Base-by-base conservation (phyloP, 2,329 filamentous ascomycete genomes). In the Ophiostoma perfectum region DNA sequence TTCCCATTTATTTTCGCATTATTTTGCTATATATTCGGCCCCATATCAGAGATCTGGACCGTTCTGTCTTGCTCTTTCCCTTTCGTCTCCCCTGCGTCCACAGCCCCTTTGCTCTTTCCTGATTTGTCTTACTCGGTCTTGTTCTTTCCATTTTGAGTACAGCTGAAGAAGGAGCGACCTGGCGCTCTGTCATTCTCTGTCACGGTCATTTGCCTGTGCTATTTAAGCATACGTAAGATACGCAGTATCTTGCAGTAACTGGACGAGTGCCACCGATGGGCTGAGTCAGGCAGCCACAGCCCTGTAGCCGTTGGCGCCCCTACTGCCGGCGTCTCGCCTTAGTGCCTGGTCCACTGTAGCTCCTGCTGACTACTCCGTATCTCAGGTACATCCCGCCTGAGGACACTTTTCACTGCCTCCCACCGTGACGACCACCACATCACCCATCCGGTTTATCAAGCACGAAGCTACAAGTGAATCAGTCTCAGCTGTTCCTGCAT, bases 401-500 rank as follows among this genome's bases (percentile, higher is more conserved):
- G 49, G 49, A 55, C 49, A 55, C 49, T 55, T 55, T 55, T 55
- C 49, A 55, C 18, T 55, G 49, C 8, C 49, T 27, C 18, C n/a
- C 8, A 18, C n/a, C 49, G 18, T 27, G 18, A 11, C 49, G 49
- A 55, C 49, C 18, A 7, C 49, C n/a, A 55, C 49, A 18, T 27
- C 49, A 55, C 11, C n/a, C 49, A 55, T 6, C n/a, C 7, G 18
- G 47, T 18, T 27, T 9, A 36, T 8, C 49, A 16, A 55, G 8
- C 49, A 27, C 18, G 7, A 27, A 55, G 7, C n/a, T 8, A 2
- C 27, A 27, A 55, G 7, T 27, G 49, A 18, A 27, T 14, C 49
- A 55, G 49, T 55, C 49, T 55, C 49, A 27, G n/a, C 27, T 55
- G 49, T 55, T 55, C 49, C 49, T 55, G 49, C 49, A 55, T 55